These are phyloP conservation scores for Capsicum pubescens DNA, from an alignment of 257 asterid genomes.

Conservation along the genomic window DNA sequence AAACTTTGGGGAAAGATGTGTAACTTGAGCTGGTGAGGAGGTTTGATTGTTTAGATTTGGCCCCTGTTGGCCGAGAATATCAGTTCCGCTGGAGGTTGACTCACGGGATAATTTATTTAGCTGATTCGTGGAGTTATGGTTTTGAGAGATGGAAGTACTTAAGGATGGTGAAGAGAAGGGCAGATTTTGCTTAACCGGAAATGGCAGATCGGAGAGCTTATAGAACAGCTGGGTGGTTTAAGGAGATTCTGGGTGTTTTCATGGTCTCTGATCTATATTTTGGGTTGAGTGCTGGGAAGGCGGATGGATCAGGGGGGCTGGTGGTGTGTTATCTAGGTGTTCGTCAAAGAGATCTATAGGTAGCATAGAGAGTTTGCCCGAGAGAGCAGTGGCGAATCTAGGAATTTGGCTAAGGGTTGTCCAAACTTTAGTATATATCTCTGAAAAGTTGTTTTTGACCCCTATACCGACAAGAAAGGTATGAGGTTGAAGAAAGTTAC, in stretches of 20 bases:
- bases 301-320: not conserved
- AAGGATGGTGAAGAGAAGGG: not conserved
- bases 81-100: not conserved
- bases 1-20: not conserved
- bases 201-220: not conserved
- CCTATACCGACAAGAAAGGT: not conserved
- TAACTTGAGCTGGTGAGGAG: not conserved
- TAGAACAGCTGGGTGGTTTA: not conserved
- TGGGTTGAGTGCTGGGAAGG: not conserved
- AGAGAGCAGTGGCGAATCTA: too few relatives aligned
- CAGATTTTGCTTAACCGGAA: not conserved
- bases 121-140: not conserved
- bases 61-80: not conserved
- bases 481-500: not conserved
- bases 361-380: too few relatives aligned
- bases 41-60: too few relatives aligned
- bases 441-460: too few relatives aligned
- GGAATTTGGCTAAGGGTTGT: too few relatives aligned
- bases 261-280: conserved; percentile 1
- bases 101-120: too few relatives aligned
- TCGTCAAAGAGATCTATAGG: too few relatives aligned
- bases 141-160: not conserved
- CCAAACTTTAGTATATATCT: too few relatives aligned
- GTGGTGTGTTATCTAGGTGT: not conserved
- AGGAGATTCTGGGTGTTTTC: not conserved